These are phyloP conservation scores for Sugiyamaella americana DNA, from an alignment of 805 yeast genomes.

Conservation along the genomic window DNA sequence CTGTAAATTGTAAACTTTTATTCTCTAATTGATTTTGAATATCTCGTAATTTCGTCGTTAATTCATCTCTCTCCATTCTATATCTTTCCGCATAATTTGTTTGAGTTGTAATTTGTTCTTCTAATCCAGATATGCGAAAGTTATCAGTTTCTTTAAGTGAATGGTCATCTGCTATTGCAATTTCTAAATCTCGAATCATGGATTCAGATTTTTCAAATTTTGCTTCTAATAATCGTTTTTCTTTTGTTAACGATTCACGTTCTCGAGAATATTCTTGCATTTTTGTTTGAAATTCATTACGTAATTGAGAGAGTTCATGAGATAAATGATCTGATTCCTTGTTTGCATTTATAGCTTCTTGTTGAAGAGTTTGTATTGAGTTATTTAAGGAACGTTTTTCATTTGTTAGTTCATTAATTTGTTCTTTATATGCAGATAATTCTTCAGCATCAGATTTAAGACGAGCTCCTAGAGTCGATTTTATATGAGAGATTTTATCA, in stretches of 20 bases:
- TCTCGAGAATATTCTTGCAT: constrained; percentile 18
- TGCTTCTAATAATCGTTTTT: constrained; percentile 21
- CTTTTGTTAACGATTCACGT: constrained; percentile 22
- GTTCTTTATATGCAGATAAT: constrained; percentile 30
- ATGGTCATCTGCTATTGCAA: constrained; percentile 30
- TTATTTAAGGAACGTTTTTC: constrained; percentile 33
- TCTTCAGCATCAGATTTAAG: constrained; percentile 36
- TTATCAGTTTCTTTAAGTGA: constrained; percentile 16
- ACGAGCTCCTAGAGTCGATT: constrained; percentile 38
- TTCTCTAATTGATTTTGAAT: constrained; percentile 30
- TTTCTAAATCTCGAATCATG: constrained; percentile 28
- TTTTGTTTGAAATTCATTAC: constrained; percentile 19
- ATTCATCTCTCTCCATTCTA: constrained; percentile 20
- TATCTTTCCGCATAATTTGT: constrained; percentile 24
- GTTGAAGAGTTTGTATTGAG: constrained; percentile 34
- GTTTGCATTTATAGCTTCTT: constrained; percentile 32
- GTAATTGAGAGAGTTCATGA: constrained; percentile 24
- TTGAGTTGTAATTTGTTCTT: constrained; percentile 29
- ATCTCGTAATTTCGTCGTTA: constrained; percentile 24
- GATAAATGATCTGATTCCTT: constrained; percentile 27
- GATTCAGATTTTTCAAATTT: constrained; percentile 18
- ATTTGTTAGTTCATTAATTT: constrained; percentile 29
- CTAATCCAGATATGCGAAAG: constrained; percentile 25
- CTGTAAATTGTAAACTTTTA: constrained; percentile 7
- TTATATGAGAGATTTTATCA: constrained; percentile 34